Evolutionary conservation across 2,329 filamentous ascomycete genomes (phyloP).

Genomic region (Penicillium sp.): DNA sequence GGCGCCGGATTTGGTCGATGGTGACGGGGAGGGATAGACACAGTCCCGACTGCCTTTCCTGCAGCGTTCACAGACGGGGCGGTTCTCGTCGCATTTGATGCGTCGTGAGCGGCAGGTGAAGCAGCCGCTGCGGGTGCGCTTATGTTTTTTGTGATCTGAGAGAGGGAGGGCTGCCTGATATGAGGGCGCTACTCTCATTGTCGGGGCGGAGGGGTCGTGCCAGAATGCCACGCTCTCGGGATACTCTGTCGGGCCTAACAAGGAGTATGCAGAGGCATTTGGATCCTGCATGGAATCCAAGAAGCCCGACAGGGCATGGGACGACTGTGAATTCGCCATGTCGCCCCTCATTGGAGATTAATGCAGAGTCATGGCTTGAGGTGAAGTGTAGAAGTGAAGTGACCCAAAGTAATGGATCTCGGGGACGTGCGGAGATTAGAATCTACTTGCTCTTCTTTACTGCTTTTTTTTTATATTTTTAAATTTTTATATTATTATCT

Average conservation of each 20-base stretch:
- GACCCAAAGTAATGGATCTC: slow-evolving; percentile 23
- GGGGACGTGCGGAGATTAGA: slow-evolving; percentile 28
- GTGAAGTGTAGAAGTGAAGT: slow-evolving; percentile 8
- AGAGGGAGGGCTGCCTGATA: slow-evolving; percentile 33
- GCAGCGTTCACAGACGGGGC: slow-evolving; percentile 86
- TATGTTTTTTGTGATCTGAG: slow-evolving; percentile 81
- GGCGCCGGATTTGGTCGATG: slow-evolving; percentile 45
- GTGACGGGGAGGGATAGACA: slow-evolving; percentile 71
- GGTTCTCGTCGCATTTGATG: slow-evolving; percentile 92
- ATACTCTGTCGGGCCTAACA: slow-evolving; percentile 40
- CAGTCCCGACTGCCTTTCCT: slow-evolving; percentile 90
- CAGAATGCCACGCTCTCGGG: slow-evolving; percentile 48
- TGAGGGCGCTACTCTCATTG: slow-evolving; percentile 18
- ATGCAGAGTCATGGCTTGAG: not conserved
- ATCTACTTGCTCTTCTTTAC: not conserved
- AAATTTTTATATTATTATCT: no score
- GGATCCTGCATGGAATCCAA: slow-evolving; percentile 27
- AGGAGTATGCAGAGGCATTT: slow-evolving; percentile 34
- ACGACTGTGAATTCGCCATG: slow-evolving; percentile 25
- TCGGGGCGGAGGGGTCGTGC: slow-evolving; percentile 38
- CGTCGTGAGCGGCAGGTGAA: slow-evolving; percentile 86
- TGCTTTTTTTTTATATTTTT: no score
- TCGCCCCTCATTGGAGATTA: not conserved
- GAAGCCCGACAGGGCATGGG: slow-evolving; percentile 34
- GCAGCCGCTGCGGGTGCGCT: slow-evolving; percentile 89